Evolutionary conservation across 306 rosid species (phyloP).

Genomic region (Canavalia gladiata): DNA sequence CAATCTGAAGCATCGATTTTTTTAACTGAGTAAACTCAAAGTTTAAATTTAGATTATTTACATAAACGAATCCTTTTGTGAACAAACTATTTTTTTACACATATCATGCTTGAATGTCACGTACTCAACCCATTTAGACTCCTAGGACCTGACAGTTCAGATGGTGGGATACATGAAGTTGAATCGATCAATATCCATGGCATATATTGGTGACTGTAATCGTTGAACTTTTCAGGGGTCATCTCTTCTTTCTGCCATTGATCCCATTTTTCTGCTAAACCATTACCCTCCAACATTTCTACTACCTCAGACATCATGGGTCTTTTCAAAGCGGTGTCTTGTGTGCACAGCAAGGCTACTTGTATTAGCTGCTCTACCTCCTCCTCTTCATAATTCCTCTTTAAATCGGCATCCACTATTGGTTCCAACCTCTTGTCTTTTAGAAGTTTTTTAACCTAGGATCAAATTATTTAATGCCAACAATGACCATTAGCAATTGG

Average conservation of each 20-base stretch:
- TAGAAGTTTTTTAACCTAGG: slow-evolving; percentile 82
- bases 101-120: no score
- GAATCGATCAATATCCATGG: slow-evolving; percentile 76
- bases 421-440: slow-evolving; percentile 78
- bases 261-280: slow-evolving; percentile 89
- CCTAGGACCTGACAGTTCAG: slow-evolving; percentile 88
- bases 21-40: no score
- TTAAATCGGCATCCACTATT: slow-evolving; percentile 77
- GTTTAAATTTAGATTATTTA: no score
- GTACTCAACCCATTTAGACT: no score
- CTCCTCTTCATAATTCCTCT: slow-evolving; percentile 61
- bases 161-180: slow-evolving; percentile 68
- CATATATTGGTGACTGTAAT: slow-evolving; percentile 45
- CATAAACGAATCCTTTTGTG: no score
- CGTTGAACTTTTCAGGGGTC: slow-evolving; percentile 62
- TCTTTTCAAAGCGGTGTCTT: slow-evolving; percentile 74
- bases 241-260: slow-evolving; percentile 85
- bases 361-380: slow-evolving; percentile 85
- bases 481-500: neutral
- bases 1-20: no score
- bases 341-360: slow-evolving; percentile 89
- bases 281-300: slow-evolving; percentile 95
- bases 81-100: no score
- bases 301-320: slow-evolving; percentile 97
- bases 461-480: slow-evolving; percentile 13